Percentiles rank a stretch among this genome's conserved stretches.
These are phyloP conservation scores for Solanum chilense DNA, from an alignment of 257 asterid species.

Conservation along the genomic window DNA sequence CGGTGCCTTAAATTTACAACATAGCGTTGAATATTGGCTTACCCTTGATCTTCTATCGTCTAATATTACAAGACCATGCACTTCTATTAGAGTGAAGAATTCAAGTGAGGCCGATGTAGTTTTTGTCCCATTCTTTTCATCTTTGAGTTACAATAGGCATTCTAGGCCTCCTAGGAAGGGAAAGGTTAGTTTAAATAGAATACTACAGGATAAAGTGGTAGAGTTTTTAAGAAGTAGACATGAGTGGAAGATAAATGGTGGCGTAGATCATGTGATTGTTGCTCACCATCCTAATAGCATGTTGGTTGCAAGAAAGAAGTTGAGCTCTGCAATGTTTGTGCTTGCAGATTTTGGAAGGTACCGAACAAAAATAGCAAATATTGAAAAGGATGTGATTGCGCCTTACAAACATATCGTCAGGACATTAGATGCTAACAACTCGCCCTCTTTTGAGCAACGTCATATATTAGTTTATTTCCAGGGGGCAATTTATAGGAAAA, in stretches of 20 bases:
- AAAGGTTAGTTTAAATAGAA: constrained; percentile 20
- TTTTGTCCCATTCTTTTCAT: not conserved
- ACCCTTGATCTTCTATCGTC: constrained; percentile 69
- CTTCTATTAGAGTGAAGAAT: constrained; percentile 37
- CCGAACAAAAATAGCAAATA: constrained; percentile 38
- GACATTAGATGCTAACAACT: constrained; percentile 18
- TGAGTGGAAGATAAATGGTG: constrained; percentile 52
- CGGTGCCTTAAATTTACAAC: constrained; percentile 69
- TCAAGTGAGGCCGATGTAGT: constrained; percentile 25
- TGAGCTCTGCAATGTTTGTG: constrained; percentile 52
- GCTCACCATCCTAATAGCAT: constrained; percentile 86
- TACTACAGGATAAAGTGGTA: constrained; percentile 51
- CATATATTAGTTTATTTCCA: constrained; percentile 46
- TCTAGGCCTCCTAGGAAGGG: constrained; percentile 15
- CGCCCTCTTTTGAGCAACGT: constrained; percentile 40
- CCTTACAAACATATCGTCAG: constrained; percentile 83
- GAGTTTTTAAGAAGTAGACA: constrained; percentile 30
- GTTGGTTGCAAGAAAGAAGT: constrained; percentile 45
- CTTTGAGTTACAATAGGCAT: not conserved
- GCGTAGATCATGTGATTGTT: constrained; percentile 59
- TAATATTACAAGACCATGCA: constrained; percentile 40
- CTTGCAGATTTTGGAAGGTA: constrained; percentile 30
- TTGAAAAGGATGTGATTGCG: constrained; percentile 71
- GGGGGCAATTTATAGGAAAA: constrained; percentile 77
- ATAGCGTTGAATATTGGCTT: constrained; percentile 16